phyloP scores from a whole-genome alignment of 306 rosid genomes.

The Ceratonia siliqua region DNA sequence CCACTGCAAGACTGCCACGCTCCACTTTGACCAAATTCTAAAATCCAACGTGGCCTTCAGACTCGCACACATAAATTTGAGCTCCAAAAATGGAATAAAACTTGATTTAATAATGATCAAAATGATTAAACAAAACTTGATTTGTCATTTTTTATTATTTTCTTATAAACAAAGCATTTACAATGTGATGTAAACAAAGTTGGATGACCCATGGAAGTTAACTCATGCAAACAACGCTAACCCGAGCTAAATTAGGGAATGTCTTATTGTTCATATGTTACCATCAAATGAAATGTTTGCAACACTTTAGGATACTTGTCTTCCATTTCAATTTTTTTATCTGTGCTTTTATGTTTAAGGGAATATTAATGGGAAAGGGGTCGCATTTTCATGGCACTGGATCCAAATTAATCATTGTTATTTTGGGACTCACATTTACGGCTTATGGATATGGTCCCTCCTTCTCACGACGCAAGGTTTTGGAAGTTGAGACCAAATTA shows the following conservation, averaged over 20 bases:
- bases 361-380: slow-evolving; percentile 24
- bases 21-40: too few species aligned
- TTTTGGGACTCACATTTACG: slow-evolving; percentile 31
- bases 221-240: slow-evolving; percentile 47
- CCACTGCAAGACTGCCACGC: too few species aligned
- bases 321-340: neutral
- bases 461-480: slow-evolving; percentile 36
- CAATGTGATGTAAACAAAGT: slow-evolving; percentile 36
- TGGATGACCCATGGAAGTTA: slow-evolving; percentile 50
- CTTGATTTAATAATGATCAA: too few species aligned
- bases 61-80: too few species aligned
- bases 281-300: slow-evolving; percentile 19
- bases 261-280: slow-evolving; percentile 8
- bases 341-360: neutral
- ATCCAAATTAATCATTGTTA: slow-evolving; percentile 26
- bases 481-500: slow-evolving; percentile 52
- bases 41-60: too few species aligned
- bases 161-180: slow-evolving; percentile 25
- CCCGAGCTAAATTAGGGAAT: slow-evolving; percentile 22
- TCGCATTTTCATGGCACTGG: neutral
- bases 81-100: too few species aligned
- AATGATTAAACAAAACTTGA: too few species aligned
- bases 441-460: slow-evolving; percentile 23
- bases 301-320: neutral
- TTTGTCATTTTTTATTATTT: too few species aligned